phyloP scores from a whole-genome alignment of 164 flowering plant species.

The Vitis rotundifolia region DNA sequence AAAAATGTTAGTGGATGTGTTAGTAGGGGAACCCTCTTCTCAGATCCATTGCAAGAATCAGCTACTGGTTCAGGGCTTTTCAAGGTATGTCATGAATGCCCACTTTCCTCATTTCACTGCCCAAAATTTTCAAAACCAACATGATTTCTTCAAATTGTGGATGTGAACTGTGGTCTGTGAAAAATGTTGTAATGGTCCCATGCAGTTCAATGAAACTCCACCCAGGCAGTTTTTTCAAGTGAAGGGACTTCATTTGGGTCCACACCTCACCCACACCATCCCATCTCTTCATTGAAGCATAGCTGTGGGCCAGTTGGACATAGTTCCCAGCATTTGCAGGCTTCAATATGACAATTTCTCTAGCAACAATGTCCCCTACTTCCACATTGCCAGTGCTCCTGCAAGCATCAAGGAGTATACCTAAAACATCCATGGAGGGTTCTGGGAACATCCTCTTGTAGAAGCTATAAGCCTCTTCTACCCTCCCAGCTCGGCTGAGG shows the following conservation, averaged over 20 bases:
- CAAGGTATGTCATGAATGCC: conserved; percentile 2
- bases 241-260: conserved; percentile 71
- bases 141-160: conserved; percentile 50
- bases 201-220: conserved; percentile 79
- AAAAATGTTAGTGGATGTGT: too few species aligned
- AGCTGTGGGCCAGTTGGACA: conserved; percentile 74
- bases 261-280: conserved; percentile 62
- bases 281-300: conserved; percentile 74
- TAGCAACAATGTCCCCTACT: conserved; percentile 49
- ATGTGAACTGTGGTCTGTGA: conserved; percentile 57
- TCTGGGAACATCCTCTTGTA: conserved; percentile 40
- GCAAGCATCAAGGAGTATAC: conserved; percentile 81
- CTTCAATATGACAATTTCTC: conserved; percentile 45
- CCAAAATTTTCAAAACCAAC: conserved; percentile 35
- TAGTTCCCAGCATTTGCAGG: conserved; percentile 63
- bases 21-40: background rate
- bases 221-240: conserved; percentile 71
- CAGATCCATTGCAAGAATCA: too few species aligned
- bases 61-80: too few species aligned
- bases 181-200: conserved; percentile 58
- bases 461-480: conserved; percentile 66
- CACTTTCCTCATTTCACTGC: conserved; percentile 30
- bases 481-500: conserved; percentile 72
- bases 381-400: conserved; percentile 39
- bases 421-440: conserved; percentile 54